These are phyloP conservation scores for Fusarium brachygibbosum DNA, from an alignment of 2,329 filamentous ascomycete species.

Conservation along the genomic window DNA sequence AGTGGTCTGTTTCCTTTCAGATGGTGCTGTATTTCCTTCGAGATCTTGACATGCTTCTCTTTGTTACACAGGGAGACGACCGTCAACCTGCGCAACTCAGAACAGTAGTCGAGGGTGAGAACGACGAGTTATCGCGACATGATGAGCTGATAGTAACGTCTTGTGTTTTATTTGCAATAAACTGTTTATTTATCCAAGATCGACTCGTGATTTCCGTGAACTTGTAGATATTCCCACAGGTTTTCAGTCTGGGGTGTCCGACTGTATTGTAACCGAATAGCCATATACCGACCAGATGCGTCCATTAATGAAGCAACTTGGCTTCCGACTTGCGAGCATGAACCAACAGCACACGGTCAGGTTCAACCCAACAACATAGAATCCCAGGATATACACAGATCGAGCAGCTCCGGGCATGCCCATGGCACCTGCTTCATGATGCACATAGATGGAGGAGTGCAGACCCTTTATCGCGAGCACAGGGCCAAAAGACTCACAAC, in stretches of 20 bases:
- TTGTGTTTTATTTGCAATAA: conserved; percentile 12
- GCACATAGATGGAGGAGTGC: neutral
- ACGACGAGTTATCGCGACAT: conserved; percentile 22
- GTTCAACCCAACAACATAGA: too few relatives aligned
- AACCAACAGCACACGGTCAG: too few relatives aligned
- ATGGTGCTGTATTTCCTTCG: conserved; percentile 11
- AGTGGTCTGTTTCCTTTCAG: conserved; percentile 14
- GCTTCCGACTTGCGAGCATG: too few relatives aligned
- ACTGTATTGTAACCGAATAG: too few relatives aligned
- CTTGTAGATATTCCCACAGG: neutral
- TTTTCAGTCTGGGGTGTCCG: neutral
- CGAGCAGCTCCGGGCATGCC: too few relatives aligned
- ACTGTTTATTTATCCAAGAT: neutral
- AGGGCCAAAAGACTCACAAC: neutral
- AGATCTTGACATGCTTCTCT: neutral
- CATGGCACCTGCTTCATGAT: neutral
- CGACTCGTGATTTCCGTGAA: neutral
- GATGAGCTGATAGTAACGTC: conserved; percentile 36
- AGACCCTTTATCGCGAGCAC: neutral
- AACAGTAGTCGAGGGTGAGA: conserved; percentile 30
- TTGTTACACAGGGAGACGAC: conserved; percentile 6
- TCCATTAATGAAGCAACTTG: too few relatives aligned
- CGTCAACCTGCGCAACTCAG: conserved; percentile 18
- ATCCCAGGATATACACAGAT: too few relatives aligned
- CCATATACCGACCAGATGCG: too few relatives aligned